Percentiles rank a stretch among this genome's conserved stretches.
phyloP scores from a whole-genome alignment of 2,329 filamentous ascomycete species.

The Chrysosporium keratinophilum region DNA sequence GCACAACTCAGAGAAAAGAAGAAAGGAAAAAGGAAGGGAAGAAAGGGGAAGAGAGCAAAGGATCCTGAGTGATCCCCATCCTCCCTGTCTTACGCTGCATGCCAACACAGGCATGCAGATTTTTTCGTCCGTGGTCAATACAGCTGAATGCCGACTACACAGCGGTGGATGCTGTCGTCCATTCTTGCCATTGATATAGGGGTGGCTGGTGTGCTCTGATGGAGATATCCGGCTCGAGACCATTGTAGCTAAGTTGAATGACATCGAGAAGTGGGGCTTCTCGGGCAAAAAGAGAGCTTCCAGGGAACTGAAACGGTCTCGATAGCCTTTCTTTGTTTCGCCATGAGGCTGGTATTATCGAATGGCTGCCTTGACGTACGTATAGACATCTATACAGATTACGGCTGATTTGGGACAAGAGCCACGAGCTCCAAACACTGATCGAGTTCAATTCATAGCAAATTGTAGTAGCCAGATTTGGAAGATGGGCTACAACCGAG shows the following conservation, averaged over 20 bases:
- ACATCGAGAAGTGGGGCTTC: not conserved
- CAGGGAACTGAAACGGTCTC: not conserved
- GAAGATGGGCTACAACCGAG: too few species aligned
- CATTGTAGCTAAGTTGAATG: conserved; percentile 3
- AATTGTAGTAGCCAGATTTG: too few species aligned
- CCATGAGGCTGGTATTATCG: not conserved
- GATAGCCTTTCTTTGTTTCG: not conserved
- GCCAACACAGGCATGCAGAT: conserved; percentile 31
- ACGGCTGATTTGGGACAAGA: too few species aligned
- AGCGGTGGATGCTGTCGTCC: not conserved
- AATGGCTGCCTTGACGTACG: too few species aligned
- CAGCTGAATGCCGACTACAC: not conserved
- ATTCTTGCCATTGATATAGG: not conserved
- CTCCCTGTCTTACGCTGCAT: not conserved
- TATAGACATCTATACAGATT: too few species aligned
- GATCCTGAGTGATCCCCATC: not conserved
- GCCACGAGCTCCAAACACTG: too few species aligned
- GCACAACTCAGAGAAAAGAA: not conserved
- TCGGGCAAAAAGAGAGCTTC: not conserved
- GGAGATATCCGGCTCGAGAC: not conserved
- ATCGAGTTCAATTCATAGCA: too few species aligned
- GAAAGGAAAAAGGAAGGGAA: not conserved
- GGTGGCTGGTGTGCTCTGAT: not conserved
- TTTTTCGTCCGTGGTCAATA: conserved; percentile 3
- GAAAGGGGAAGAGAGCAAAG: not conserved